Evolutionary conservation across 306 rosid genomes (phyloP).

Genomic region (Acacia crassicarpa): DNA sequence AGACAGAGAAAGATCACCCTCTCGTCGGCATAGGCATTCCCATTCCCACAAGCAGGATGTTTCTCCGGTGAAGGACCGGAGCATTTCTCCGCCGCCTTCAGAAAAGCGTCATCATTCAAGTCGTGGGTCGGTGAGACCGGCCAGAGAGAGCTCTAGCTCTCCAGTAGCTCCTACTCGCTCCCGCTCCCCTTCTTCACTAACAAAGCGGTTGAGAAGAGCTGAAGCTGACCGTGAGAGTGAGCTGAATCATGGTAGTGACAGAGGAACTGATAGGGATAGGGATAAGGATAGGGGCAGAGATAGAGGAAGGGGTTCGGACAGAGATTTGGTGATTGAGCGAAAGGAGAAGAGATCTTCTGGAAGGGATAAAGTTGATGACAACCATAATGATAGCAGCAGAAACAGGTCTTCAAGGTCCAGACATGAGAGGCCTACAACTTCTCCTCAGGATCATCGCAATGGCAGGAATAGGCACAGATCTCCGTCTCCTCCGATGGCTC

Average conservation of each 20-base stretch:
- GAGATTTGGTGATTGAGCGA: constrained; percentile 43
- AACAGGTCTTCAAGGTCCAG: constrained; percentile 60
- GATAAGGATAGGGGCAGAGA: constrained; percentile 19
- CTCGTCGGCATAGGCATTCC: constrained; percentile 45
- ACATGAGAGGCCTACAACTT: constrained; percentile 47
- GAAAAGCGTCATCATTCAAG: constrained; percentile 33
- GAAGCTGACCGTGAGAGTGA: constrained; percentile 40
- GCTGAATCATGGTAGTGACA: constrained; percentile 28
- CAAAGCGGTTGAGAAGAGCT: constrained; percentile 55
- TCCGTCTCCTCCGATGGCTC: constrained; percentile 49
- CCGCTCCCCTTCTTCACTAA: constrained; percentile 59
- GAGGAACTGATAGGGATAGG: constrained; percentile 26
- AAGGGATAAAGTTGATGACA: constrained; percentile 31
- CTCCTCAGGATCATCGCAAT: constrained; percentile 45
- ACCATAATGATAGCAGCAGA: neutral
- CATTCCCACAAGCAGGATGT: constrained; percentile 28
- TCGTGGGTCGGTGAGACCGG: constrained; percentile 35
- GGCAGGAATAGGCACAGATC: constrained; percentile 58
- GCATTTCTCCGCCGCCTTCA: constrained; percentile 27
- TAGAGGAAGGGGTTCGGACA: constrained; percentile 54
- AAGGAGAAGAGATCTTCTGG: constrained; percentile 51
- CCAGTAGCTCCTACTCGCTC: constrained; percentile 37
- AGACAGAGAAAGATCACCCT: constrained; percentile 32
- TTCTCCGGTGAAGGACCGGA: constrained; percentile 39
- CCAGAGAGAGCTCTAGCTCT: constrained; percentile 33